phyloP scores from a whole-genome alignment of 345 rosid species.

The Salix caprea region DNA sequence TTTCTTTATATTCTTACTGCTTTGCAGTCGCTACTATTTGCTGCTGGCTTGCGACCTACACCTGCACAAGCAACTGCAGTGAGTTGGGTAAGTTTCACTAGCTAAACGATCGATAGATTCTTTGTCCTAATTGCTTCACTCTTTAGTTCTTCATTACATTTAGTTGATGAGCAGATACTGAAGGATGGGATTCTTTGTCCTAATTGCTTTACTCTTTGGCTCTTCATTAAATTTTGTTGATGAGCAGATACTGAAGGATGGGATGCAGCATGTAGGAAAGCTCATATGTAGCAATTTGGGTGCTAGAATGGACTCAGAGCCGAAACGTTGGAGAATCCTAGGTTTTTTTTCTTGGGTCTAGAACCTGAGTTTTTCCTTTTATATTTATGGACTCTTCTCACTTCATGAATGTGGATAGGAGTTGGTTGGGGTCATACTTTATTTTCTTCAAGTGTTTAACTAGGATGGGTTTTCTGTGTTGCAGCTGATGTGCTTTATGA shows the following conservation, averaged over 20 bases:
- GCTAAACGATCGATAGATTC: background rate
- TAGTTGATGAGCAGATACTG: constrained; percentile 50
- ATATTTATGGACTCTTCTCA: background rate
- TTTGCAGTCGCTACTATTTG: constrained; percentile 92
- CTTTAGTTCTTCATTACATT: background rate
- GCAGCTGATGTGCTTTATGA: constrained; percentile 95
- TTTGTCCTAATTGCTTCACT: background rate
- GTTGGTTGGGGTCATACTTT: constrained; percentile 2
- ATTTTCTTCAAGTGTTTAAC: constrained; percentile 11
- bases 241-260: constrained; percentile 79
- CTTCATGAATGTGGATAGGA: constrained; percentile 2
- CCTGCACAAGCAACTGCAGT: constrained; percentile 95
- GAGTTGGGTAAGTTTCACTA: constrained; percentile 69
- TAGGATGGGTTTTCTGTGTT: constrained; percentile 5
- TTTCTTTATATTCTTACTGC: constrained; percentile 40
- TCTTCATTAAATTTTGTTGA: constrained; percentile 6
- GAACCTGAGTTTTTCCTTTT: background rate
- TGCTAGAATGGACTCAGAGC: constrained; percentile 97
- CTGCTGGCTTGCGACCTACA: constrained; percentile 94
- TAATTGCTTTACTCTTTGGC: background rate
- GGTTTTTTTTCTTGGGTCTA: constrained; percentile 38
- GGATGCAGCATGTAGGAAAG: constrained; percentile 95
- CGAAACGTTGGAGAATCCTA: constrained; percentile 84
- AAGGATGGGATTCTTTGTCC: constrained; percentile 62
- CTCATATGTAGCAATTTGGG: constrained; percentile 90